Base-by-base conservation (phyloP, 129 eudicot genomes). In the Glebionis coronaria region DNA sequence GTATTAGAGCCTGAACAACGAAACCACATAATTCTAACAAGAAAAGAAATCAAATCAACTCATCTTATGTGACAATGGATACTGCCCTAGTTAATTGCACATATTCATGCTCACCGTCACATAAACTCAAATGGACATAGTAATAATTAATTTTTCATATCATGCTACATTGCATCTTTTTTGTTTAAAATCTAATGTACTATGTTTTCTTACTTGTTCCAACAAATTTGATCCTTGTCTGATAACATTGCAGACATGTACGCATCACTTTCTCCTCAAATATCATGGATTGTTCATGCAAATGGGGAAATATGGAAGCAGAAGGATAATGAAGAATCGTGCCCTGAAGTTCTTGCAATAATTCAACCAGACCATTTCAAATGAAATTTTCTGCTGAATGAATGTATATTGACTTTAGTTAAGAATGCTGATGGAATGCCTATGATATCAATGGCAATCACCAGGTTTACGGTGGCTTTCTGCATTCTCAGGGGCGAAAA, bases 281-380 rank as follows among this genome's bases (percentile, higher is more conserved):
- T 84, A 79, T 90, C 95, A 40, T 91, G 97, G 97, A 65, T 81
- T 63, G 80, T 91, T 42, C 97, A 77, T 55, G 90, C 93, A 65
- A 91, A 91, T 35, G 95, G 97, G 7, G 97, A 91, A 77, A 81
- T 91, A 62, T 91, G 97, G 97, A 91, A 83, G 79, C 88, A 79
- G 57, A 83, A 78, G 52, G 97, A 85, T 16, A 81, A 85, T n/a
- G 93, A 85, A 5, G 91, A 83, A 49, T 57, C 83, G 75, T 85
- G 80, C 50, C 79, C 82, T 2, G 95, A 91, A 66, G 83, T 82
- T 73, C 85, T 91, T 53, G 92, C 88, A 12, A 75, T 85, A 21
- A 83, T 91, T 51, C 81, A 73, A 40, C 96, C 76, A 29, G 97
- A 90, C 56, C 87, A 90, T 79, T 90, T 90, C 79, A 82, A 79